Conservation (phyloP, 129 eudicot genomes). For the Deinandra increscens region DNA sequence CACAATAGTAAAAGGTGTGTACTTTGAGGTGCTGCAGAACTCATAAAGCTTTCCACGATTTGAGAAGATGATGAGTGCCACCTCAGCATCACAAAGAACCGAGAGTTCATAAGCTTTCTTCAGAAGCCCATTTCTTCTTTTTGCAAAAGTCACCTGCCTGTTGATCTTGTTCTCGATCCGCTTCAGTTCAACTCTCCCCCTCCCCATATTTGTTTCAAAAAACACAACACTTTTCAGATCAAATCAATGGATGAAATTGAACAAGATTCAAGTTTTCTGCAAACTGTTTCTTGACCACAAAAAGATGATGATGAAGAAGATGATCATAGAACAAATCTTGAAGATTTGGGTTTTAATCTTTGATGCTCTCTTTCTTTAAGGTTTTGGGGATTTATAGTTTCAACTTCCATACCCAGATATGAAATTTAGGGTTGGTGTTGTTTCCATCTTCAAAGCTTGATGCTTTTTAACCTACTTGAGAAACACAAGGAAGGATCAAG, state of each 20-base stretch:
- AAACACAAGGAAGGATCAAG: slow-evolving; percentile 32
- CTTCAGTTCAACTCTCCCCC: slow-evolving; percentile 54
- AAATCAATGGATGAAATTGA: too few relatives aligned
- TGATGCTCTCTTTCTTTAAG: slow-evolving; percentile 19
- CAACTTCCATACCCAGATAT: slow-evolving; percentile 36
- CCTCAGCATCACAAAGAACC: slow-evolving; percentile 91
- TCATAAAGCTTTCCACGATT: slow-evolving; percentile 55
- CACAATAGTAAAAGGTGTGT: slow-evolving; percentile 22
- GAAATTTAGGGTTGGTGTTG: slow-evolving; percentile 43
- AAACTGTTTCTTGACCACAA: too few relatives aligned
- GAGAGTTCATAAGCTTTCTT: slow-evolving; percentile 86
- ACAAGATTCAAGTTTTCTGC: too few relatives aligned
- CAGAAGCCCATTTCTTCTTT: slow-evolving; percentile 41
- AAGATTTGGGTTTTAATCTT: background rate
- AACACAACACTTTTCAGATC: too few relatives aligned
- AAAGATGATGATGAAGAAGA: background rate
- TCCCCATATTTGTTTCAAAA: slow-evolving; percentile 36
- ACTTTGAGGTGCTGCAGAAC: slow-evolving; percentile 77
- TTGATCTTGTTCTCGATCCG: slow-evolving; percentile 53
- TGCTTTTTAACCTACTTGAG: slow-evolving; percentile 45
- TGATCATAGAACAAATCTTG: background rate
- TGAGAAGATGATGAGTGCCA: slow-evolving; percentile 83
- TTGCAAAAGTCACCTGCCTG: slow-evolving; percentile 53
- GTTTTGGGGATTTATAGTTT: slow-evolving; percentile 24
- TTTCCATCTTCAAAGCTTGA: slow-evolving; percentile 35